A percentile compares a stretch with the other conserved stretches of the same genome.
Evolutionary conservation across 129 eudicot genomes (phyloP).

Genomic region (Mikania micrantha): DNA sequence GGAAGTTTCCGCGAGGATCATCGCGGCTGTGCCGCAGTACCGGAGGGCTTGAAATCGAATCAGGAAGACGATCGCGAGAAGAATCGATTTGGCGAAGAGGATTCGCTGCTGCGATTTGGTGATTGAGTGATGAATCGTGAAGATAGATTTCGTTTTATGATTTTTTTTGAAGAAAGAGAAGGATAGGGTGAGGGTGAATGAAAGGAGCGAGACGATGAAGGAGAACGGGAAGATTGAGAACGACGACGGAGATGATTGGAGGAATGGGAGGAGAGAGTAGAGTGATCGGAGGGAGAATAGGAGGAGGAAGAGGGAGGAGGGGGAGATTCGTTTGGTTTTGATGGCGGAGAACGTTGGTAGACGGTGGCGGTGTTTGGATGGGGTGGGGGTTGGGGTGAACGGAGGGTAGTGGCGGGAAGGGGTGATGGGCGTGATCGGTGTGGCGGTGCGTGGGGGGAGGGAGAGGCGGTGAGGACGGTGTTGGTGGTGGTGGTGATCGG

Average conservation of each 20-base stretch:
- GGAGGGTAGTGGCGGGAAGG: slow-evolving; percentile 42
- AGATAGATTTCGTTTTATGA: slow-evolving; percentile 14
- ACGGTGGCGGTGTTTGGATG: slow-evolving; percentile 84
- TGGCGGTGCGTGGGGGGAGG: slow-evolving; percentile 46
- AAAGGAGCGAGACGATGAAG: slow-evolving; percentile 70
- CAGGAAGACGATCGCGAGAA: slow-evolving; percentile 62
- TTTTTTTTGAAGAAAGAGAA: slow-evolving; percentile 34
- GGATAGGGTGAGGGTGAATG: slow-evolving; percentile 52
- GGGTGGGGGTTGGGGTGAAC: slow-evolving; percentile 81
- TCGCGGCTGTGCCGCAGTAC: slow-evolving; percentile 91
- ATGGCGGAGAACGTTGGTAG: slow-evolving; percentile 20
- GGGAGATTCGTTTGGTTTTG: slow-evolving; percentile 34
- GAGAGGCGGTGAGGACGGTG: slow-evolving; percentile 74
- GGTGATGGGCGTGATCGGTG: slow-evolving; percentile 32
- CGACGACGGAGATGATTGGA: slow-evolving; percentile 73
- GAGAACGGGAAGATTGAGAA: slow-evolving; percentile 78
- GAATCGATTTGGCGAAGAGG: slow-evolving; percentile 48
- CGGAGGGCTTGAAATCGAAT: slow-evolving; percentile 82
- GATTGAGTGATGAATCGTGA: slow-evolving; percentile 37
- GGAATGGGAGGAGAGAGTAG: slow-evolving; percentile 96
- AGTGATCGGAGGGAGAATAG: slow-evolving; percentile 92
- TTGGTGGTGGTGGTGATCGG: slow-evolving; percentile 54
- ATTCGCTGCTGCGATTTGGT: slow-evolving; percentile 36
- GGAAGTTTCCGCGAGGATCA: slow-evolving; percentile 76
- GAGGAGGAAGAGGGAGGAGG: slow-evolving; percentile 60